Percentiles rank a stretch among this genome's conserved stretches.
Evolutionary conservation across 2,329 filamentous ascomycete species (phyloP).

Genomic region (Zymoseptoria tritici): DNA sequence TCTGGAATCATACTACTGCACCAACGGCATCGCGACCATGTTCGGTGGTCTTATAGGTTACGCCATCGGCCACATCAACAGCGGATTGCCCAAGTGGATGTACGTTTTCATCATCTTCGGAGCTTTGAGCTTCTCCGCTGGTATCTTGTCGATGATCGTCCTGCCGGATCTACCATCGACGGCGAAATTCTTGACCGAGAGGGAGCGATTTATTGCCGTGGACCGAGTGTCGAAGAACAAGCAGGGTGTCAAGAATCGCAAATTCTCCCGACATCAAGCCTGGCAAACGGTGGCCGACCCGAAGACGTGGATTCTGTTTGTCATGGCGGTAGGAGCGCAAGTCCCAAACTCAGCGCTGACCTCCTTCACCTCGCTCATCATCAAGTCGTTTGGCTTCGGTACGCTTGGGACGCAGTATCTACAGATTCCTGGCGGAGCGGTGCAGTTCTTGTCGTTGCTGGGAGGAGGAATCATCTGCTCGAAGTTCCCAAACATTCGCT

Average conservation of each 20-base stretch:
- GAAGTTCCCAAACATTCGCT: slow-evolving; percentile 46
- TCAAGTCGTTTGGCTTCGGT: slow-evolving; percentile 41
- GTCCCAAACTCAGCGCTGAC: slow-evolving; percentile 52
- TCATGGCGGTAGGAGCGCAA: slow-evolving; percentile 48
- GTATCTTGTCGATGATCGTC: slow-evolving; percentile 28
- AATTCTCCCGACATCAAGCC: slow-evolving; percentile 36
- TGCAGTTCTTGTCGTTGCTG: slow-evolving; percentile 50
- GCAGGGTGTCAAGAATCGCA: slow-evolving; percentile 49
- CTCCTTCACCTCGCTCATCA: slow-evolving; percentile 45
- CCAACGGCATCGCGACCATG: slow-evolving; percentile 55
- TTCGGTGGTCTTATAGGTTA: slow-evolving; percentile 54
- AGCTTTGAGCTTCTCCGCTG: slow-evolving; percentile 31
- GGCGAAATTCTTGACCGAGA: slow-evolving; percentile 12
- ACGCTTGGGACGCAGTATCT: slow-evolving; percentile 50
- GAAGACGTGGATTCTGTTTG: slow-evolving; percentile 54
- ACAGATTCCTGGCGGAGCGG: slow-evolving; percentile 53
- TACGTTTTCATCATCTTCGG: slow-evolving; percentile 53
- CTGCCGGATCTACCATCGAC: slow-evolving; percentile 13
- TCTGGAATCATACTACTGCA: slow-evolving; percentile 50
- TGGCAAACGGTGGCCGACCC: slow-evolving; percentile 46
- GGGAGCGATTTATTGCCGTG: slow-evolving; percentile 33
- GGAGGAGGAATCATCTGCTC: slow-evolving; percentile 46
- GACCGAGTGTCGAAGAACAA: slow-evolving; percentile 46
- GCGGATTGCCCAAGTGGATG: slow-evolving; percentile 46
- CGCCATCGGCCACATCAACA: slow-evolving; percentile 52